A percentile compares a stretch with the other conserved stretches of the same genome.
Conservation (phyloP, 495 filamentous ascomycete genomes). For the Penicillium waksmanii region DNA sequence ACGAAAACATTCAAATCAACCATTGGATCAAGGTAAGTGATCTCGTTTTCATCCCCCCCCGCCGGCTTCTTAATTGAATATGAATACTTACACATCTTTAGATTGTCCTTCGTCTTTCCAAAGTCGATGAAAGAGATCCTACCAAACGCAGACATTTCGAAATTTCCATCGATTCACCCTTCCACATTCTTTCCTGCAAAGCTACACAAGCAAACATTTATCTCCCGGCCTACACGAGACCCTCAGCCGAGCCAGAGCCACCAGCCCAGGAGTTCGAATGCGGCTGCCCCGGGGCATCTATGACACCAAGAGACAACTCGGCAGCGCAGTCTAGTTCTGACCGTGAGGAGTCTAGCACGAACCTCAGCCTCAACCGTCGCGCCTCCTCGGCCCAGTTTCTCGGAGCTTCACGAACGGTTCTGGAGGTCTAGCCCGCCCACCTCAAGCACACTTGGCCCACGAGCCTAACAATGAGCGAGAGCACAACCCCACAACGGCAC, state of each 20-base stretch:
- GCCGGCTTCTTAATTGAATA: constrained; percentile 7
- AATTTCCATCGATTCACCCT: constrained; percentile 97
- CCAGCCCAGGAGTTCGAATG: constrained; percentile 64
- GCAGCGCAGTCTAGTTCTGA: constrained; percentile 38
- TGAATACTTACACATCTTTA: constrained; percentile 34
- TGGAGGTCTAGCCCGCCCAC: constrained; percentile 50
- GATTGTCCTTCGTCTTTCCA: constrained; percentile 97
- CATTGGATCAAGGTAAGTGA: constrained; percentile 95
- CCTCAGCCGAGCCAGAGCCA: constrained; percentile 51
- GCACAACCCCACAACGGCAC: constrained; percentile 2
- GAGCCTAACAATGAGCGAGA: constrained; percentile 41
- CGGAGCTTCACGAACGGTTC: constrained; percentile 53
- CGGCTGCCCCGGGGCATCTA: constrained; percentile 73
- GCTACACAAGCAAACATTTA: constrained; percentile 90
- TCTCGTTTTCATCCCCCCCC: neutral
- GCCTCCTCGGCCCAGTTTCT: constrained; percentile 30
- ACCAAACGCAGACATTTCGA: constrained; percentile 91
- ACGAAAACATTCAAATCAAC: constrained; percentile 93
- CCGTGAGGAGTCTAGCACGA: constrained; percentile 29
- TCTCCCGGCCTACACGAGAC: constrained; percentile 80
- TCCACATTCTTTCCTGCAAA: constrained; percentile 92
- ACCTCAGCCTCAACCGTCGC: constrained; percentile 15
- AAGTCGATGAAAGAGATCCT: constrained; percentile 78
- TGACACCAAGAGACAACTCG: constrained; percentile 43
- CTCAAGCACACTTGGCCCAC: constrained; percentile 50